phyloP scores from a whole-genome alignment of 2,329 filamentous ascomycete genomes.

The Aspergillus intermedius region DNA sequence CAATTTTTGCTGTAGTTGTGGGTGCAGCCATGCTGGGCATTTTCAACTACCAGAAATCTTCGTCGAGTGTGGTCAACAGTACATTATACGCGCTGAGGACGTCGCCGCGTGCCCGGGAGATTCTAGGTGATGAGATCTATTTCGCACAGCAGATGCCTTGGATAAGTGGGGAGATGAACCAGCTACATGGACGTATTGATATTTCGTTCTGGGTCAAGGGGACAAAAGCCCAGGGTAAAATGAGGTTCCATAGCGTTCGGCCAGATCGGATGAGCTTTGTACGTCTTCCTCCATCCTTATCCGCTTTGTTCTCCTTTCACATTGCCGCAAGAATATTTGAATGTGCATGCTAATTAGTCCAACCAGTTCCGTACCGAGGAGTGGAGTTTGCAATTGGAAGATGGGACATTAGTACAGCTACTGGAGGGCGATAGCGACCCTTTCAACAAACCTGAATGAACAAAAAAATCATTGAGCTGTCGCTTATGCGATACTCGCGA shows the following conservation, averaged over 20 bases:
- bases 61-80: conserved; percentile 76
- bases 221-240: conserved; percentile 60
- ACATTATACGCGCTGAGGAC: conserved; percentile 90
- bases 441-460: conserved; percentile 51
- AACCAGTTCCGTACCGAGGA: conserved; percentile 74
- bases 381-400: conserved; percentile 73
- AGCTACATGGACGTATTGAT: conserved; percentile 84
- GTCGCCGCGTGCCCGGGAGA: conserved; percentile 63
- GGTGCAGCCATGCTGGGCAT: conserved; percentile 70
- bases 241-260: conserved; percentile 74
- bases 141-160: conserved; percentile 73
- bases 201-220: conserved; percentile 83
- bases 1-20: conserved; percentile 70
- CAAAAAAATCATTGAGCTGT: conserved; percentile 12
- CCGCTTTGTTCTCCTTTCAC: not conserved
- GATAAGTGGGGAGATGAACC: conserved; percentile 85
- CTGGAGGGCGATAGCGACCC: conserved; percentile 64
- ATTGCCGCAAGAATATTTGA: not conserved
- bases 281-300: conserved; percentile 25
- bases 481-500: conserved; percentile 19
- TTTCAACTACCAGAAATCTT: conserved; percentile 98
- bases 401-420: conserved; percentile 65
- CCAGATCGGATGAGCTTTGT: conserved; percentile 56
- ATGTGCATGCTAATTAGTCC: conserved; percentile 3
- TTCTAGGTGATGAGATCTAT: conserved; percentile 82